Base-by-base conservation (phyloP, 2,329 filamentous ascomycete species). In the Lachnellula arida region DNA sequence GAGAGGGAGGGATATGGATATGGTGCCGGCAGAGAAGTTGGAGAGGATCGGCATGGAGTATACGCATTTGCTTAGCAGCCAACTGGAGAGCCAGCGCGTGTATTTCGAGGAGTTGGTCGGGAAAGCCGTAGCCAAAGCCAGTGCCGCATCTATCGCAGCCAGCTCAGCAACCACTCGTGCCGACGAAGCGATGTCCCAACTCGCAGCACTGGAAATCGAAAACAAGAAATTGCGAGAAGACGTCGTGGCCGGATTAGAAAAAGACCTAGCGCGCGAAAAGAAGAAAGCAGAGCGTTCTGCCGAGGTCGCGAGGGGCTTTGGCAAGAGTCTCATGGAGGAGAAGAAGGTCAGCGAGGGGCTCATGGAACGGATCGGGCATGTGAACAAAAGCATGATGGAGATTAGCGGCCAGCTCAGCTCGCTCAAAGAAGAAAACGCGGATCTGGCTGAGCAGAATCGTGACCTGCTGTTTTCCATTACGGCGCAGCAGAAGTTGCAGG, bases 61-160 rank as follows among this genome's bases (percentile, higher is more conserved):
- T 71, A 94, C 93, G 0, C 92, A 97, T 68, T 82, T 99, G 2
- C 82, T 99, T 11, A 95, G 90, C 3, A 92, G 87, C 57, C 94
- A 99, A 68, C 83, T 99, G 2, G 94, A 97, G 70, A 91, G 87
- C 44, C 94, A 99, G 71, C 84, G 94, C 9, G 80, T 89, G 0
- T 99, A 97, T 73, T 99, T 96, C 65, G 93, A 97, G 70, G 93
- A 96, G 64, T 85, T 96, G 70, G 81, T 99, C 51, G 87, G 86
- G 66, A 91, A 95, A 60, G 90, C 91, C 0, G 91, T 88, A 0
- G 90, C 96, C 72, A 97, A 97, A 74, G 92, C 92, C 0, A 81
- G 86, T 1, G 84, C 87, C 66, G 90, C 92, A 0, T 79, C 82
- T 0, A 78, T 82, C 0, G 78, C 82, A 0, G 89, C 88, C 0